Conservation (phyloP, 768 basidiomycete species). For the Mycena filopes region DNA sequence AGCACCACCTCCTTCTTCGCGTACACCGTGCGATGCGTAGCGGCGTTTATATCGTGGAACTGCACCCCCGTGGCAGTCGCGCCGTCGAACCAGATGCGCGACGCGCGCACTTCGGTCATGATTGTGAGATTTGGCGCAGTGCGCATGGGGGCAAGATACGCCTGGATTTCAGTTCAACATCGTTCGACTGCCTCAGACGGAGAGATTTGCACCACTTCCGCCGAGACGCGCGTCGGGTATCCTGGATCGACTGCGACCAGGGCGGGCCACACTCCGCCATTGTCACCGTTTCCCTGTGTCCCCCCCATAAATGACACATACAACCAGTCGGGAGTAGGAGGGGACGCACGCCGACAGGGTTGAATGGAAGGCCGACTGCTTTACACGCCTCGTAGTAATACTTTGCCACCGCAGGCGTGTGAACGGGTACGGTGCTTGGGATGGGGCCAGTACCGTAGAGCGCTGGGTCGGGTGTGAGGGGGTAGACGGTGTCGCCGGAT, state of each 20-base stretch:
- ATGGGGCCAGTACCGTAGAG: slow-evolving; percentile 7
- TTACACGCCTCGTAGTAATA: slow-evolving; percentile 11
- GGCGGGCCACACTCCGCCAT: slow-evolving; percentile 13
- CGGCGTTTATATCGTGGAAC: background rate
- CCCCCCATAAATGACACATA: no score
- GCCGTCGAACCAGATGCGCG: background rate
- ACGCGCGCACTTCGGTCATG: background rate
- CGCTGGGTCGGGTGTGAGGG: background rate
- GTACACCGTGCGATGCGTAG: background rate
- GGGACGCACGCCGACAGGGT: background rate
- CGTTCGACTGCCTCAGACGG: background rate
- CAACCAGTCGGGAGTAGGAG: background rate
- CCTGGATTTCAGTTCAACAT: background rate
- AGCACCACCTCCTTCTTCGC: slow-evolving; percentile 12
- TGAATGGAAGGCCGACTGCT: background rate
- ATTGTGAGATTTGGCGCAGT: background rate
- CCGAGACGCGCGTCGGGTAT: background rate
- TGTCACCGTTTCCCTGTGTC: slow-evolving; percentile 5
- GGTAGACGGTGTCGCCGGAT: background rate
- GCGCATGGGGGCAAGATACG: background rate
- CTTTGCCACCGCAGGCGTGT: background rate
- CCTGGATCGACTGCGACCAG: background rate
- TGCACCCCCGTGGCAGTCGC: background rate
- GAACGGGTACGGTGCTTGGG: background rate
- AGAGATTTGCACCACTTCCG: background rate